Evolutionary conservation across 2,329 filamentous ascomycete species (phyloP), one percentile per base, ranked within the genome.

Genomic region (Teratosphaeria gauchensis): DNA sequence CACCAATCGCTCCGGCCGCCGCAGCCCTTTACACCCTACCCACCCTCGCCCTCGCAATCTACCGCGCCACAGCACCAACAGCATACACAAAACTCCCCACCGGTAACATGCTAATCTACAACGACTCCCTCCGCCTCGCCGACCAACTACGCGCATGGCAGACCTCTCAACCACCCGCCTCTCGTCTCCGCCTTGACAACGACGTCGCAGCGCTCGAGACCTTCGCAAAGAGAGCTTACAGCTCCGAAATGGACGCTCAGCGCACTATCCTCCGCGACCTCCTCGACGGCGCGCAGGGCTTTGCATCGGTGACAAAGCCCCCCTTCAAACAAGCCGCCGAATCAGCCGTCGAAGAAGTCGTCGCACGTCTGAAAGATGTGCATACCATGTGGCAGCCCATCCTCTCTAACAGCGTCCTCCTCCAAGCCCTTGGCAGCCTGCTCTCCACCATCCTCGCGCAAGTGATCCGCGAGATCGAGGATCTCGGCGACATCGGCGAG

Each of bases 1-100:
- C 82, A 11, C 81, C 86, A 0, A 84, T 92, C 55, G 81, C 84
- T 0, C 77, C 86, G 12, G 87, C 87, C 4, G 87, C 86, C 0
- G 77, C 82, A 7, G 88, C 85, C 0, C 76, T 94, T 0, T 90
- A 90, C 67, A 81, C 80, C 38, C 74, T 94, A 3, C 89, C 89
- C 1, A 87, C 85, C 0, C 81, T 90, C 19, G 80, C 86, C 1
- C 76, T 94, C 51, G 88, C 88, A n/a, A 83, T 92, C 74, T 94
- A 91, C 71, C 80, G 89, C 55, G 88, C 89, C 3, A 84, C 90
- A 1, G 87, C 89, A 4, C 84, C 87, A 0, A 82, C 87, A 59
- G 89, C 88, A 67, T 94, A 94, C 69, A 78, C 83, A 0, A 11
- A 32, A 24, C 78, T 84, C 46, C 74, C 74, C 19, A 77, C 79